Percentiles rank a stretch among this genome's conserved stretches.
These are phyloP conservation scores for Eragrostis curvula DNA, from an alignment of 176 grass and related monocot genomes.

Conservation along the genomic window DNA sequence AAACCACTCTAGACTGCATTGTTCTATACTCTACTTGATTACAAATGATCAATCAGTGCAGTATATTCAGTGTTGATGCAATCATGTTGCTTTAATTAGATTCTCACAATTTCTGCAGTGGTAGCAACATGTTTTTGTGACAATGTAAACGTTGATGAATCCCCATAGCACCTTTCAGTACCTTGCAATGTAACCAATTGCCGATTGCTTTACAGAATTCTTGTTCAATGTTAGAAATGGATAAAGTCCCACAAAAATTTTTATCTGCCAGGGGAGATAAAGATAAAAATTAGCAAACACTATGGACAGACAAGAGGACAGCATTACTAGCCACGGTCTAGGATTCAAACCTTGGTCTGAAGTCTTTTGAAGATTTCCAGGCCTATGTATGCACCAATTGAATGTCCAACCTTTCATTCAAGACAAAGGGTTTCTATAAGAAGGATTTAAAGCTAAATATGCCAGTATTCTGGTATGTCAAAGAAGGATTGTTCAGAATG, in stretches of 20 bases:
- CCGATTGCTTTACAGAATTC: constrained; percentile 64
- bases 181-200: constrained; percentile 72
- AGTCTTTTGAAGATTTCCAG: constrained; percentile 83
- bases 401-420: constrained; percentile 83
- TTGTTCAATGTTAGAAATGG: constrained; percentile 93
- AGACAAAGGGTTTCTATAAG: neutral
- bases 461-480: neutral
- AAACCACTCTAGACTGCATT: neutral
- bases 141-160: constrained; percentile 23
- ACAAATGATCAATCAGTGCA: neutral
- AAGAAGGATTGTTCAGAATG: neutral
- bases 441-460: neutral
- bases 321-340: neutral
- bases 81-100: constrained; percentile 5
- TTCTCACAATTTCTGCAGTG: constrained; percentile 16
- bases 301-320: constrained; percentile 11
- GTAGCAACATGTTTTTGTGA: constrained; percentile 22
- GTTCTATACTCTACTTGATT: neutral
- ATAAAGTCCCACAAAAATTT: constrained; percentile 74
- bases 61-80: constrained; percentile 10
- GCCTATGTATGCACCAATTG: constrained; percentile 87
- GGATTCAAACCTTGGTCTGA: constrained; percentile 63
- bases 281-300: constrained; percentile 37
- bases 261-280: constrained; percentile 62
- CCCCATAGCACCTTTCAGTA: constrained; percentile 43